These are phyloP conservation scores for Calvatia gigantea DNA, from an alignment of 768 basidiomycete species.

Conservation along the genomic window DNA sequence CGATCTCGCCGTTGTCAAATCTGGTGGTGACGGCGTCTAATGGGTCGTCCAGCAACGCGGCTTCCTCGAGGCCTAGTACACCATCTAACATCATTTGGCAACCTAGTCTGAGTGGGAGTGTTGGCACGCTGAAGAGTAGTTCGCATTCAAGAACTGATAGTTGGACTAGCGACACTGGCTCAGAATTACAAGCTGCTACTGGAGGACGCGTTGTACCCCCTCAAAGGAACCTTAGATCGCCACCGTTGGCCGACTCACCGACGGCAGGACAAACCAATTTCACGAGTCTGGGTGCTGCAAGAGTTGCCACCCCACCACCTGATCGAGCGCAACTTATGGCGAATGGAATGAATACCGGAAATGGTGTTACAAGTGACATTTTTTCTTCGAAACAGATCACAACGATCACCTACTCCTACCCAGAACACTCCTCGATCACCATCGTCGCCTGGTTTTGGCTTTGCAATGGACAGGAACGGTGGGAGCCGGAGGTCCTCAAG, in stretches of 20 bases:
- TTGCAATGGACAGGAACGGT: conserved; percentile 32
- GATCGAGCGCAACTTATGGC: conserved; percentile 4
- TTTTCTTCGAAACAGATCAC: conserved; percentile 16
- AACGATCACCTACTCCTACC: conserved; percentile 69
- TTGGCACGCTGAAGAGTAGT: conserved; percentile 17
- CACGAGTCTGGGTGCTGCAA: not conserved
- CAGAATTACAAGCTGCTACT: not conserved
- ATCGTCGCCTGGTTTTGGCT: conserved; percentile 46
- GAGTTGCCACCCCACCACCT: not conserved
- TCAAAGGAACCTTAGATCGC: conserved; percentile 2
- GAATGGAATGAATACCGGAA: not conserved
- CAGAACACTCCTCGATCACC: conserved; percentile 53
- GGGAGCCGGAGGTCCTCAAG: conserved; percentile 51
- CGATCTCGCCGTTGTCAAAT: conserved; percentile 67
- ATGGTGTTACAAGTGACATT: not conserved
- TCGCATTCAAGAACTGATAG: conserved; percentile 60
- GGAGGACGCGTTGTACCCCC: not conserved
- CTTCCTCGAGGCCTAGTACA: conserved; percentile 52
- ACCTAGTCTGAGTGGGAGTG: conserved; percentile 21
- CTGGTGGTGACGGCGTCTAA: conserved; percentile 17
- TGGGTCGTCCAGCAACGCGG: not conserved
- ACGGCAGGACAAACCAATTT: not conserved
- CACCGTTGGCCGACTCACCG: conserved; percentile 2
- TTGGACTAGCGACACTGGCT: conserved; percentile 40
- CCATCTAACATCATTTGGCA: conserved; percentile 81